Evolutionary conservation across 148 eudicot genomes (phyloP), one percentile per base, ranked within the genome.

Genomic region (Cornus florida): DNA sequence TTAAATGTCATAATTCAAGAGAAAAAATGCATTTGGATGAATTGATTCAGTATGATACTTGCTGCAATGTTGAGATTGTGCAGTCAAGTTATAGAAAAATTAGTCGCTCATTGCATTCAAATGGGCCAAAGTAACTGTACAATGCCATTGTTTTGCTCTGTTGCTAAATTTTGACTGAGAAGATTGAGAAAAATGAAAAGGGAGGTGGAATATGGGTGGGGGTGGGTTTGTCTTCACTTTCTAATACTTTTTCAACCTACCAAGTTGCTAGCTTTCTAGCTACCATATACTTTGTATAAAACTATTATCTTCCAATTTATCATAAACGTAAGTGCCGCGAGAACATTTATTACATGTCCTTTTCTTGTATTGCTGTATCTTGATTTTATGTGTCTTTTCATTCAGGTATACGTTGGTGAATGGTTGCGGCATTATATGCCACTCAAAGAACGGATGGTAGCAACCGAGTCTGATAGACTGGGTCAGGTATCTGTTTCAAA

Each of bases 401-500:
- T 81, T 77, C 85, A 96, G 99, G 99, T 92, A 33, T 93, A 96
- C 75, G 91, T 91, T 6, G 98, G 98, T 69, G 93, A 78, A 69
- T 93, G 99, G 98, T 67, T 91, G 76, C 89, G 93, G 67, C 92
- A 85, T 77, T 93, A 93, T 78, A 80, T 66, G 86, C 92, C 99
- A 17, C 82, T 86, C 6, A 83, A 83, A 69, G 97, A 92, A 71
- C 86, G 98, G 12, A 87, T 74, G 84, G 75, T 46, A 68, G 14
- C 87, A 68, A 69, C 38, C 8, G 84, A 68, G 39, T 80, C 78
- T 4, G 93, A 94, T 85, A 88, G 88, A 80, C 91, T 93, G 7
- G 92, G 97, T 12, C 89, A 96, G 83, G 82, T 96, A 70, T 86
- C 98, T 0, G 88, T 90, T 73, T 96, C 99, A 71, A 96, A 96